Percentiles rank a stretch among this genome's conserved stretches.
These are phyloP conservation scores for Aspergillus tamarii DNA, from an alignment of 2,329 filamentous ascomycete species.

Conservation along the genomic window DNA sequence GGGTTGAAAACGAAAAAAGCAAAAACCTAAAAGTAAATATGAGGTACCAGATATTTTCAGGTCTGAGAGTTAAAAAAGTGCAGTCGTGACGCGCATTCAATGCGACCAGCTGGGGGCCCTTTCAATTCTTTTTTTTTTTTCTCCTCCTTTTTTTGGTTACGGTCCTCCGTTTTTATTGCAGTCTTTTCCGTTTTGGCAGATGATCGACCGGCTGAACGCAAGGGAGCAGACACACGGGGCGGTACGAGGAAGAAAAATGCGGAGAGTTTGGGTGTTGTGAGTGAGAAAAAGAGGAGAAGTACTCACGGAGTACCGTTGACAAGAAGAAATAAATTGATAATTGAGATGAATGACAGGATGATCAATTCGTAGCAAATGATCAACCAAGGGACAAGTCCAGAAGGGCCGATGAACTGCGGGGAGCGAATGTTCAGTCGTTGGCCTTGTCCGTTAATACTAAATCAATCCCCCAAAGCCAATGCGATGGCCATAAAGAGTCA, in stretches of 20 bases:
- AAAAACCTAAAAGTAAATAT: conserved; percentile 3
- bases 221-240: conserved; percentile 19
- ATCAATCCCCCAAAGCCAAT: background rate
- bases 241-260: conserved; percentile 1
- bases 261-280: background rate
- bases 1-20: background rate
- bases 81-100: conserved; percentile 9
- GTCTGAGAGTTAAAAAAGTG: background rate
- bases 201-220: conserved; percentile 26
- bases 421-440: conserved; percentile 3
- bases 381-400: conserved; percentile 15
- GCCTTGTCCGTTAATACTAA: background rate
- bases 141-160: background rate
- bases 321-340: background rate
- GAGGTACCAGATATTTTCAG: conserved; percentile 3
- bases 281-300: background rate
- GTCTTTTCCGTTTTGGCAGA: conserved; percentile 21
- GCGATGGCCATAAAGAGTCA: background rate
- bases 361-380: background rate
- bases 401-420: conserved; percentile 22
- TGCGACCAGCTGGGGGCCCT: conserved; percentile 18
- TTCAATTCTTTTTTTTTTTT: conserved; percentile 11
- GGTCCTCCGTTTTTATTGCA: background rate
- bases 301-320: background rate
- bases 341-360: conserved; percentile 6